Evolutionary conservation across 2,329 filamentous ascomycete species (phyloP), one percentile per base, ranked within the genome.

Genomic region (Tolypocladium capitatum): DNA sequence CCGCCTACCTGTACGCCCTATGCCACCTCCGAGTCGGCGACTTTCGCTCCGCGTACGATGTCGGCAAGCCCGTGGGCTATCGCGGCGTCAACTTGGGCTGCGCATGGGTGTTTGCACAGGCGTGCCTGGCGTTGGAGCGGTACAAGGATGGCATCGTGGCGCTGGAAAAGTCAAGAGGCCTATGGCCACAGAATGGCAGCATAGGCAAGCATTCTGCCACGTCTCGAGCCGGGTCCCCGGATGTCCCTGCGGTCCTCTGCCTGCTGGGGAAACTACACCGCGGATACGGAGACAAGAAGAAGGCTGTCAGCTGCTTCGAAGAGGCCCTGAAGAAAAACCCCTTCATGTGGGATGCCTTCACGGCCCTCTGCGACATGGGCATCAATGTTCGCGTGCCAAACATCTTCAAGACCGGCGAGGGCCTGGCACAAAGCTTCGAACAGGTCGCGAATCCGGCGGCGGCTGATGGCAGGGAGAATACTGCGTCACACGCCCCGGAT

Each of bases 331-430:
- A 90, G 66, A 65, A 82, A 47, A 98, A 97, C 59, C 90, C 92
- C 1, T 91, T 97, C 65, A 92, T 95, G 78, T 98, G 92, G 92
- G 92, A 98, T 71, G 90, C 91, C 0, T 97, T 97, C 58, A 81
- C 83, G 21, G 84, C 80, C 16, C 75, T 98, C 8, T 95, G 90
- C 62, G 89, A 96, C 60, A 86, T 79, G 81, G 86, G 87, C 4
- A 83, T 88, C 41, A 82, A 81, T 54, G 75, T 97, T 47, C 81
- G 86, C 48, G 81, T 92, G 10, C 77, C 82, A 27, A 95, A 94
- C 58, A 85, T 96, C 52, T 98, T 95, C 69, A 88, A 82, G 61
- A 69, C 84, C 56, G 87, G 76, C 51, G 75, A 80, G 20, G 51
- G 61, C 8, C 61, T 80, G 33, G 54, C 74, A 32, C 71, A 72